Evolutionary conservation across 2,329 filamentous ascomycete species (phyloP), one percentile per base, ranked within the genome.

Genomic region (Gaeumannomyces tritici): DNA sequence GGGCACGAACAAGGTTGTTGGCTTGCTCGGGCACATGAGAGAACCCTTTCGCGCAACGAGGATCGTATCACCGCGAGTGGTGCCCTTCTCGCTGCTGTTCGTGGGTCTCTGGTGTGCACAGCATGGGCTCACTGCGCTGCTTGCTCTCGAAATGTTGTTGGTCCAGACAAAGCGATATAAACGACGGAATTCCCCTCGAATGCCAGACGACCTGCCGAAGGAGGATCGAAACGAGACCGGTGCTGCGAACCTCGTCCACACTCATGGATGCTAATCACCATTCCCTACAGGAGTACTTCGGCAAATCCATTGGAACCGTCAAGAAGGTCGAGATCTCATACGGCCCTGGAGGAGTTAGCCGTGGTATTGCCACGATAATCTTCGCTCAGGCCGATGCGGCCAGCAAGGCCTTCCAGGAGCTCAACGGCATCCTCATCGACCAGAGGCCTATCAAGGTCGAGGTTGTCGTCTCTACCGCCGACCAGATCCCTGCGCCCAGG

Each of bases 381-480:
- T 99, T 99, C 80, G 78, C 77, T 74, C 90, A 91, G 71, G 78
- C 88, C 29, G 91, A 91, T 68, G 90, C 89, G 67, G 95, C 93
- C 67, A 86, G 86, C 73, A 91, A 91, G 77, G 95, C 95, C 65
- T 90, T 91, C 69, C 83, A 88, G 70, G 86, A 89, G 66, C 81
- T 96, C 69, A 96, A 99, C 71, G 92, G 92, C 65, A 85, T 97
- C 64, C 85, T 95, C 62, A 92, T 99, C 64, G 95, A 99, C 76
- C 88, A 88, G 71, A 86, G 87, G 68, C 90, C 92, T 29, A 93
- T 99, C 80, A 96, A 93, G 87, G 92, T 99, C 70, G 93, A 98
- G 76, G 88, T 99, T 66, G 86, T 99, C 62, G 85, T 96, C 65
- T 89, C 90, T 72, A 90, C 90, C 59, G 85, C 86, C 47, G 81